A percentile compares a stretch with the other conserved stretches of the same genome.
Evolutionary conservation across 2,329 filamentous ascomycete genomes (phyloP).

Genomic region (Trichoderma aggressivum): DNA sequence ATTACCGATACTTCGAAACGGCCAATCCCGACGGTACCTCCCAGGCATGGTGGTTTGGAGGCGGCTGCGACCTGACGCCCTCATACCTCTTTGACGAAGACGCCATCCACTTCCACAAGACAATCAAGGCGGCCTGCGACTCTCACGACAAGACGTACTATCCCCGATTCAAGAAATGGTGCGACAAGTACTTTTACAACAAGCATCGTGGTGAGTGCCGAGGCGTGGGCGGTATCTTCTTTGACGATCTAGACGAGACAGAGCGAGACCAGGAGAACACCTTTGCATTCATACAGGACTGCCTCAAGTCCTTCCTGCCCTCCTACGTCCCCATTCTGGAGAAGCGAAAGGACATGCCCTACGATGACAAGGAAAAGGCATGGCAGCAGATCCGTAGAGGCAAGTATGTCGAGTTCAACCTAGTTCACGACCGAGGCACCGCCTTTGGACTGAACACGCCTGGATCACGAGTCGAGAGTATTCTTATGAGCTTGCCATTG

Average conservation of each 20-base stretch:
- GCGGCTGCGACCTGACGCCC: slow-evolving; percentile 89
- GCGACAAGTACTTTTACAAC: slow-evolving; percentile 94
- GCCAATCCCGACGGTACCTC: slow-evolving; percentile 75
- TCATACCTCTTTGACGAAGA: slow-evolving; percentile 96
- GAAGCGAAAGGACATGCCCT: slow-evolving; percentile 87
- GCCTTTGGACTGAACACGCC: slow-evolving; percentile 92
- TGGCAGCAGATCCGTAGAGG: slow-evolving; percentile 96
- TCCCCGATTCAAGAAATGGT: slow-evolving; percentile 95
- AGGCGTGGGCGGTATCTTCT: slow-evolving; percentile 95
- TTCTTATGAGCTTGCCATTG: slow-evolving; percentile 91
- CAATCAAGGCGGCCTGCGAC: slow-evolving; percentile 89
- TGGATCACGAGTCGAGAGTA: slow-evolving; percentile 88
- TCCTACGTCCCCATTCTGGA: slow-evolving; percentile 88
- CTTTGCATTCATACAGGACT: slow-evolving; percentile 85
- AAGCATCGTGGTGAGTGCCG: slow-evolving; percentile 85
- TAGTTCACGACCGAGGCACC: slow-evolving; percentile 94
- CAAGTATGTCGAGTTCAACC: slow-evolving; percentile 97
- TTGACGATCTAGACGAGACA: slow-evolving; percentile 88
- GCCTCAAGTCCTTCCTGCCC: slow-evolving; percentile 81
- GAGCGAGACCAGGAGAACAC: slow-evolving; percentile 85
- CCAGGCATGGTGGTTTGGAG: slow-evolving; percentile 97
- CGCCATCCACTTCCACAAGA: slow-evolving; percentile 92
- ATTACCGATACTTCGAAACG: slow-evolving; percentile 98
- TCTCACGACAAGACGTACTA: slow-evolving; percentile 91
- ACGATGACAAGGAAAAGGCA: slow-evolving; percentile 78